A percentile compares a stretch with the other conserved stretches of the same genome.
Conservation (phyloP, 441 rosid genomes). For the Pelargonium fulgidum region DNA sequence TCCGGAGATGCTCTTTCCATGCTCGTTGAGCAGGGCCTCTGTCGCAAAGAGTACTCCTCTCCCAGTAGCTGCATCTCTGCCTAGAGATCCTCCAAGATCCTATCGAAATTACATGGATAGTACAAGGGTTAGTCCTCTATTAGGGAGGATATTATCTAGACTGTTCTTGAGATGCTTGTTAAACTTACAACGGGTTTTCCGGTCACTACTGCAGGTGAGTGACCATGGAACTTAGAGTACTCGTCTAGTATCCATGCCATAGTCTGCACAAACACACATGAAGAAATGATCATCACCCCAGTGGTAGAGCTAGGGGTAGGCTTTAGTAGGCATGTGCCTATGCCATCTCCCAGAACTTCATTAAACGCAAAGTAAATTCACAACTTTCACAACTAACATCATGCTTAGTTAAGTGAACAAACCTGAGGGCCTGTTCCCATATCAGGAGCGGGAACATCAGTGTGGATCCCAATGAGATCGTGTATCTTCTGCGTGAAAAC, state of each 20-base stretch:
- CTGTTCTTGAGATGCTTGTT: not conserved
- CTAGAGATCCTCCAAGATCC: constrained; percentile 99
- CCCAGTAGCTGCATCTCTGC: constrained; percentile 98
- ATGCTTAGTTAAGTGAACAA: too few species aligned
- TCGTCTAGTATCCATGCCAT: constrained; percentile 99
- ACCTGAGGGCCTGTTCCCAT: constrained; percentile 45
- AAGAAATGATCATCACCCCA: not conserved
- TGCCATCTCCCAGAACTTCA: too few species aligned
- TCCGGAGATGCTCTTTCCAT: constrained; percentile 65
- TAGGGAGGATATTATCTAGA: too few species aligned
- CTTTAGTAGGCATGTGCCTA: too few species aligned
- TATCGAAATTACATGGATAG: constrained; percentile 17
- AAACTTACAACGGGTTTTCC: constrained; percentile 65
- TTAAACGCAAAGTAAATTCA: too few species aligned
- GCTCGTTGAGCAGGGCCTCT: constrained; percentile 83
- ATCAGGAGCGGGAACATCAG: constrained; percentile 99
- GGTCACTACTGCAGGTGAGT: constrained; percentile 93
- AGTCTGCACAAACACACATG: constrained; percentile 36
- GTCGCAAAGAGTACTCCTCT: constrained; percentile 85
- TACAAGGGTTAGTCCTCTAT: not conserved
- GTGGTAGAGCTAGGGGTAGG: too few species aligned
- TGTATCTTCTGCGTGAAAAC: constrained; percentile 99
- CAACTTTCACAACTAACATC: too few species aligned
- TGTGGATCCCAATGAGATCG: constrained; percentile 82
- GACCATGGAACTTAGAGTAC: constrained; percentile 95